Evolutionary conservation across 75 land plant genomes (phyloP).

Genomic region (Adiantum capillusveneris): DNA sequence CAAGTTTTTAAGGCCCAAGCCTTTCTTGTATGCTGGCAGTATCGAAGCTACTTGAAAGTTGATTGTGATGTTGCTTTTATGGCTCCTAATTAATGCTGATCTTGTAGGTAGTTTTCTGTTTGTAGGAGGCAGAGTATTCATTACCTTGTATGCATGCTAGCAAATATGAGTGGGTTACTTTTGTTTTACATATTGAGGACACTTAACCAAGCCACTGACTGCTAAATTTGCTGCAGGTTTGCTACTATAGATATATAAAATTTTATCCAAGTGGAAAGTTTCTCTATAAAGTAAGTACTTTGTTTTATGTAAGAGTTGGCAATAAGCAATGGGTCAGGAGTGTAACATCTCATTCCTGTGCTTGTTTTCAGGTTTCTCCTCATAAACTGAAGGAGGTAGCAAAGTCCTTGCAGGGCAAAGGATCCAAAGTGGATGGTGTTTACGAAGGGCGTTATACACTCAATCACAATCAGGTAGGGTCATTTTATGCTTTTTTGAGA

Average conservation of each 20-base stretch:
- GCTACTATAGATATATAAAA: constrained; percentile 83
- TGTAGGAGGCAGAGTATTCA: too few relatives aligned
- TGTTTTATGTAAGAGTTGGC: background rate
- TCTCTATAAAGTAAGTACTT: constrained; percentile 70
- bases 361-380: constrained; percentile 50
- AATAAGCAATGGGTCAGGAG: background rate
- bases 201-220: too few relatives aligned
- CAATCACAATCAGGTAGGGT: constrained; percentile 54
- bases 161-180: too few relatives aligned
- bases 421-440: constrained; percentile 56
- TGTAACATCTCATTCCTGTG: too few relatives aligned
- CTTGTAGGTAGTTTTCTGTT: too few relatives aligned
- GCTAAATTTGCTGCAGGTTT: constrained; percentile 68
- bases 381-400: constrained; percentile 79
- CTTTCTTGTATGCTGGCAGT: too few relatives aligned
- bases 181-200: too few relatives aligned
- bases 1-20: too few relatives aligned
- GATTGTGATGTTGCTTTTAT: too few relatives aligned
- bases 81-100: too few relatives aligned
- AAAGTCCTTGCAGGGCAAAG: constrained; percentile 64
- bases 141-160: too few relatives aligned
- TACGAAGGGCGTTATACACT: constrained; percentile 70
- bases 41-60: too few relatives aligned
- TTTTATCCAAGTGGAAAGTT: constrained; percentile 84
- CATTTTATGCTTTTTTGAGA: background rate